Evolutionary conservation across 371 early-diverging fungal genomes (phyloP), one percentile per base, ranked within the genome.

Genomic region (Funneliformis caledonium): DNA sequence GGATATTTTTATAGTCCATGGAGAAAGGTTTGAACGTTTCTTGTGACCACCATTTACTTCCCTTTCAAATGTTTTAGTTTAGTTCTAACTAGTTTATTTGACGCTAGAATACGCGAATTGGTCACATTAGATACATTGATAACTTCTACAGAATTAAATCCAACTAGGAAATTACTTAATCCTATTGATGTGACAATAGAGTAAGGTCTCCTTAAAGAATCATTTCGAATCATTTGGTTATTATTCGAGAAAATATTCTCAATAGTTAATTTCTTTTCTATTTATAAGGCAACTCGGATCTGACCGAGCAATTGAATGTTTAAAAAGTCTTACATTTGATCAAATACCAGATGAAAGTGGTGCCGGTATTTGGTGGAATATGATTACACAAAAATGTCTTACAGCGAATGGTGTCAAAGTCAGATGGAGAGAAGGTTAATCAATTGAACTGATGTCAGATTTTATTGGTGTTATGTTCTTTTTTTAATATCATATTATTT

Each of bases 311-410:
- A 69, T 69, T n/a, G 33, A 14, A n/a, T 69, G 45, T 43, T 42
- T 69, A 47, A 69, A 69, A 10, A 19, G 11, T 14, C 47, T 69
- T 69, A n/a, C 42, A 69, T 45, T 42, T 47, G 43, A 69, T n/a
- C 70, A 69, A 69, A 69, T 69, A n/a, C 70, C 70, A 43, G 70
- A 69, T 45, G 70, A 69, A 45, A 69, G 45, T 45, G 70, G 47
- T 43, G 70, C 45, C 8, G 70, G 70, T n/a, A 43, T 69, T 47
- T 69, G 70, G 70, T 69, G 70, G 70, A 69, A 69, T 43, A 37
- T 69, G 45, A 11, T 69, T n/a, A 69, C 37, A 19, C 70, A 69
- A 45, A 69, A 69, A 22, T 69, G 70, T 69, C 16, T 69, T 69
- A 69, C 70, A 42, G 47, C 70, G 11, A 69, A 69, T 19, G 70